Evolutionary conservation across 1,284 basidiomycete genomes (phyloP), one percentile per base, ranked within the genome.

Genomic region (Rhodotorula sp.): DNA sequence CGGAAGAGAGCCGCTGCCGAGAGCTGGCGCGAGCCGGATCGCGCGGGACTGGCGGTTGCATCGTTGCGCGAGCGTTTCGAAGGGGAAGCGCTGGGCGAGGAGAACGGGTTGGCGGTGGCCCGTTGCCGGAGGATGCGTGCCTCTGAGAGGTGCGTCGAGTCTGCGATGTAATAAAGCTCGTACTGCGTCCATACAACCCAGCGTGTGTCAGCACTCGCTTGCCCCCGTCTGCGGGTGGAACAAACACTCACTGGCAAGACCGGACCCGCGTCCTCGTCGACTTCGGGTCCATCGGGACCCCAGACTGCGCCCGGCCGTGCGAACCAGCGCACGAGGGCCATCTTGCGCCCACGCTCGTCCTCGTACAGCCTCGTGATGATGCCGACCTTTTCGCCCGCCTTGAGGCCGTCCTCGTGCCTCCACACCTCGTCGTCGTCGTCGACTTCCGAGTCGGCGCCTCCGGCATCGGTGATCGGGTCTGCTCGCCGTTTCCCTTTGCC

Each of bases 141-240:
- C 51, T 77, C 76, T 7, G 61, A 31, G 5, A 75, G 58, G 46
- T 69, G 63, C 1, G 70, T 68, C 66, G 76, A 77, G 64, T 77
- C 76, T 46, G 67, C 43, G 6, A 73, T 73, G 64, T 73, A 77
- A 39, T 77, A 77, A 5, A 77, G 61, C 46, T 77, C 76, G 65
- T 71, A 73, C 76, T 76, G 70, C 10, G 43, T 26, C 59, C 18
- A 3, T 14, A 7, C 14, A 16, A 7, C 10, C 5, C 29, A 2
- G 10, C 7, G 6, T 8, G 5, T n/a, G n/a, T 57, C 43, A 46
- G 31, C 59, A n/a, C 29, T 29, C 29, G 29, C 29, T 29, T 29
- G 29, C 29, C 29, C 29, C 29, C 29, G 52, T 14, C n/a, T 12
- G 52, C n/a, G 26, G 23, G 1, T 3, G 14, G 3, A n/a, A 49